Percentiles rank a stretch among this genome's conserved stretches.
phyloP scores from a whole-genome alignment of 2,329 filamentous ascomycete genomes.

The Mollisiaceae sp. region DNA sequence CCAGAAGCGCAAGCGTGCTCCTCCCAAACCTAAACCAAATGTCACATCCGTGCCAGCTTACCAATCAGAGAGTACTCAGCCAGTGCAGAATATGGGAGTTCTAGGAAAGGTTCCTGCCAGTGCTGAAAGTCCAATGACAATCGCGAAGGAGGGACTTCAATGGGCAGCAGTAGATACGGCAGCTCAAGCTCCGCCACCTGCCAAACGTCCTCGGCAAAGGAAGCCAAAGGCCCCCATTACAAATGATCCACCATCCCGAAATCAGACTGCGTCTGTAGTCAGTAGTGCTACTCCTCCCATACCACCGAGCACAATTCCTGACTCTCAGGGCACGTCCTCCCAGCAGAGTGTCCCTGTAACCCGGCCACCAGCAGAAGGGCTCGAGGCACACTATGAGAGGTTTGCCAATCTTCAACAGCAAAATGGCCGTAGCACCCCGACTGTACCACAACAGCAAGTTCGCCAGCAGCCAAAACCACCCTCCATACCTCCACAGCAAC shows the following conservation, averaged over 20 bases:
- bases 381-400: conserved; percentile 43
- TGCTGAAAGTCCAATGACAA: conserved; percentile 27
- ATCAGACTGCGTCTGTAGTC: conserved; percentile 36
- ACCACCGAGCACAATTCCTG: conserved; percentile 38
- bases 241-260: conserved; percentile 34
- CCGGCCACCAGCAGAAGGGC: conserved; percentile 40
- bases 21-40: conserved; percentile 36
- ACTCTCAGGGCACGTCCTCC: conserved; percentile 35
- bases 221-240: conserved; percentile 44
- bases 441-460: conserved; percentile 36
- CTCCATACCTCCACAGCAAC: conserved; percentile 31
- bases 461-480: conserved; percentile 38
- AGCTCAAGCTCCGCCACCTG: conserved; percentile 37
- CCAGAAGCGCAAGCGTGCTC: conserved; percentile 37
- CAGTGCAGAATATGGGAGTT: conserved; percentile 5
- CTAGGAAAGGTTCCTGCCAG: conserved; percentile 19
- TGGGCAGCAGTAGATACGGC: conserved; percentile 36
- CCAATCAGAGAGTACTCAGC: conserved; percentile 18
- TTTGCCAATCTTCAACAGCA: conserved; percentile 39
- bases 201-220: conserved; percentile 48
- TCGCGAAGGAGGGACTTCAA: conserved; percentile 36
- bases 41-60: conserved; percentile 22
- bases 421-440: conserved; percentile 39
- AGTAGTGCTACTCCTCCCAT: conserved; percentile 40
- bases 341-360: conserved; percentile 35